Evolutionary conservation across 2,329 filamentous ascomycete genomes (phyloP).

Genomic region (Phyllosticta ampelicida): DNA sequence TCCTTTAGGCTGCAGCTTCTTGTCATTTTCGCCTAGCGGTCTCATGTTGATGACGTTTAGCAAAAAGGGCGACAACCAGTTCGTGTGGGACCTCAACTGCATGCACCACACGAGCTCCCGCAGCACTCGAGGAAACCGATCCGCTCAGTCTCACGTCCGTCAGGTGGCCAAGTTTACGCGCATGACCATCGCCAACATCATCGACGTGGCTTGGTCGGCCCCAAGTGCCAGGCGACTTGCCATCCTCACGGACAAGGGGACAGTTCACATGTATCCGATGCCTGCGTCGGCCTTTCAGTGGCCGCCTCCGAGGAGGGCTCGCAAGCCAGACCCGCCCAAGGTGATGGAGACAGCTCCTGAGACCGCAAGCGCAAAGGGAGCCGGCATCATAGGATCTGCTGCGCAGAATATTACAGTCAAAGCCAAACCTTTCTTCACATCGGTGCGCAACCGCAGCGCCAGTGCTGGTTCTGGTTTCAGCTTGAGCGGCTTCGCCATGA

Average conservation of each 20-base stretch:
- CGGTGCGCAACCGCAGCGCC: conserved; percentile 25
- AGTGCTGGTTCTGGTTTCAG: conserved; percentile 18
- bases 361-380: not conserved
- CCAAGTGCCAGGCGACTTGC: conserved; percentile 74
- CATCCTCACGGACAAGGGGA: conserved; percentile 89
- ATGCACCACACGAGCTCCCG: conserved; percentile 32
- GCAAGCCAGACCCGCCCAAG: conserved; percentile 19
- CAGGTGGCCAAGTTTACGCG: conserved; percentile 83
- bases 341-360: conserved; percentile 10
- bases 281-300: conserved; percentile 73
- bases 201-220: conserved; percentile 80
- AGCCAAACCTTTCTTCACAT: conserved; percentile 27
- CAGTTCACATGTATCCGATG: conserved; percentile 83
- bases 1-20: conserved; percentile 65
- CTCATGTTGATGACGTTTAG: conserved; percentile 68
- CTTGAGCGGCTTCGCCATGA: conserved; percentile 28
- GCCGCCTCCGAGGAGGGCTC: conserved; percentile 56
- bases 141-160: conserved; percentile 44
- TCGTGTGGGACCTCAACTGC: conserved; percentile 68
- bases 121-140: conserved; percentile 25
- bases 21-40: conserved; percentile 67
- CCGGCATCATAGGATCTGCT: conserved; percentile 12
- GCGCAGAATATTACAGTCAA: conserved; percentile 37
- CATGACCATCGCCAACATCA: conserved; percentile 81
- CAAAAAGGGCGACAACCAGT: conserved; percentile 73